phyloP scores from a whole-genome alignment of 495 filamentous ascomycete genomes.

The Penicillium goetzii region DNA sequence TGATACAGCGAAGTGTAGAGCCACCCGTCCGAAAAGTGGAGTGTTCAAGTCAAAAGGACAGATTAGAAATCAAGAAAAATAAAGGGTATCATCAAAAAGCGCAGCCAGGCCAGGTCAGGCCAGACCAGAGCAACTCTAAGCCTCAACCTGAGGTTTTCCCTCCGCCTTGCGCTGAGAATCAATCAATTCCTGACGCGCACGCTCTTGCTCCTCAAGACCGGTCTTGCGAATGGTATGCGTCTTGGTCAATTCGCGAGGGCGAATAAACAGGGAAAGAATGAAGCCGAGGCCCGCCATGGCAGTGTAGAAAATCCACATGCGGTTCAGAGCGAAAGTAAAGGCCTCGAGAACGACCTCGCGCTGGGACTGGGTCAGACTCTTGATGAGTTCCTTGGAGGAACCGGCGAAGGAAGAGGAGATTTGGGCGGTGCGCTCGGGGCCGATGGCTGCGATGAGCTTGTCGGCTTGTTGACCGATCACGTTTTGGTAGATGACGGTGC shows the following conservation, averaged over 20 bases:
- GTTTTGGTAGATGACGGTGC: conserved; percentile 62
- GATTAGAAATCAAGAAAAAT: not conserved
- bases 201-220: conserved; percentile 59
- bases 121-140: conserved; percentile 16
- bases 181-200: conserved; percentile 42
- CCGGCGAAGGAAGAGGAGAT: conserved; percentile 57
- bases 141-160: conserved; percentile 32
- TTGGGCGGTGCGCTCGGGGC: conserved; percentile 33
- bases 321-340: conserved; percentile 59
- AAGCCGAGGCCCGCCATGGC: conserved; percentile 58
- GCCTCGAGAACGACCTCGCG: conserved; percentile 53
- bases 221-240: conserved; percentile 65
- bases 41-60: not conserved
- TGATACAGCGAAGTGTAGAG: not conserved
- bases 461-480: conserved; percentile 49
- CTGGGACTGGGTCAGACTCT: conserved; percentile 49
- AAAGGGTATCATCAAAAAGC: conserved; percentile 8
- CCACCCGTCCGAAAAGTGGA: not conserved
- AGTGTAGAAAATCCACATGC: conserved; percentile 72
- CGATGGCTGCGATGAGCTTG: conserved; percentile 41
- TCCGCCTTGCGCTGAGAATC: conserved; percentile 34
- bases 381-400: conserved; percentile 60
- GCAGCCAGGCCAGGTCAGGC: not conserved
- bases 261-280: conserved; percentile 57
- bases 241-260: conserved; percentile 58